Conservation (phyloP, 2,329 filamentous ascomycete genomes). For the Pleurostoma richardsiae region DNA sequence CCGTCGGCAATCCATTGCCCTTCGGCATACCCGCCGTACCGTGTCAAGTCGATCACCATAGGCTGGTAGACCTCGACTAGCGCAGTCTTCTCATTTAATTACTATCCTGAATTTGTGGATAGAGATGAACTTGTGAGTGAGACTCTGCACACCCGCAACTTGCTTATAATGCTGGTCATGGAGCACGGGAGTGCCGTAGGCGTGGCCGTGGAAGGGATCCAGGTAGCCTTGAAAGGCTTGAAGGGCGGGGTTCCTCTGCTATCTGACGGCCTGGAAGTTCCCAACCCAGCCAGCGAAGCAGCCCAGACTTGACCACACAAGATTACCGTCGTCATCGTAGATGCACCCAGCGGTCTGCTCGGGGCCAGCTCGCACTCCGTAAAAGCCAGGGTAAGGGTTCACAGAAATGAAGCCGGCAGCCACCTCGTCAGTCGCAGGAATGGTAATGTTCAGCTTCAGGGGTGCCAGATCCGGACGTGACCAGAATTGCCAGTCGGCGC, state of each 20-base stretch:
- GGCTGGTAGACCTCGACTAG: conserved; percentile 29
- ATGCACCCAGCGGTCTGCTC: conserved; percentile 17
- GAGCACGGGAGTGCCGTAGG: conserved; percentile 6
- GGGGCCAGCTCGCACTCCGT: conserved; percentile 7
- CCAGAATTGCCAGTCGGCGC: conserved; percentile 35
- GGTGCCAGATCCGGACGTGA: conserved; percentile 40
- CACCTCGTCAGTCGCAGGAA: conserved; percentile 28
- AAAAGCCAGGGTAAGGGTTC: conserved; percentile 14
- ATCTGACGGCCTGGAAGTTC: conserved; percentile 28
- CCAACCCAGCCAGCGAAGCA: conserved; percentile 32
- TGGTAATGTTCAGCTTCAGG: conserved; percentile 37
- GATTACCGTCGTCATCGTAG: conserved; percentile 33
- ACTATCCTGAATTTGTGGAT: conserved; percentile 34
- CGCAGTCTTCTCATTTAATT: conserved; percentile 24
- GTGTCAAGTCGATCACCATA: conserved; percentile 11
- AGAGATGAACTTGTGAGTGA: conserved; percentile 13
- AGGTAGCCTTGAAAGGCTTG: conserved; percentile 33
- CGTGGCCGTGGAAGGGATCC: conserved; percentile 27
- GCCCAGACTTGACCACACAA: conserved; percentile 35
- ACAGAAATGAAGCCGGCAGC: conserved; percentile 24
- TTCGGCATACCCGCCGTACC: conserved; percentile 13
- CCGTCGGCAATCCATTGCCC: conserved; percentile 15
- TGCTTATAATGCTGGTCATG: conserved; percentile 20
- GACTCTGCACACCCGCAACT: conserved; percentile 15
- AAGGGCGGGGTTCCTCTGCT: conserved; percentile 31